Evolutionary conservation across 495 filamentous ascomycete genomes (phyloP).

Genomic region (Aspergillus affinis): DNA sequence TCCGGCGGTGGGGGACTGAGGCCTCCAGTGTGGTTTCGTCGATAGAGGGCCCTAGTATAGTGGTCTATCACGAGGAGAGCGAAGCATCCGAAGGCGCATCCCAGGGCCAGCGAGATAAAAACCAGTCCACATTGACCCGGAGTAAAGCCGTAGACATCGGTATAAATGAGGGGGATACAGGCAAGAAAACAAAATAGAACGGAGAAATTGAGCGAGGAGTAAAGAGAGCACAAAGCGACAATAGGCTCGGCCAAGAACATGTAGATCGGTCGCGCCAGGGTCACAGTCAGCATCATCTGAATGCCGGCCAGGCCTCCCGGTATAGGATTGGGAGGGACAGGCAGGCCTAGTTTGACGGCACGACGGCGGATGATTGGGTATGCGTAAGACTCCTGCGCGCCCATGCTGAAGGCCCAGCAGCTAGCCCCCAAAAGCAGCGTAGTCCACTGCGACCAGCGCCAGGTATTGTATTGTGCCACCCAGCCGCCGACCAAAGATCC

Average conservation of each 20-base stretch:
- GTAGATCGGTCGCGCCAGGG: constrained; percentile 57
- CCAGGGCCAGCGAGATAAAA: constrained; percentile 58
- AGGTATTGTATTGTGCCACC: constrained; percentile 53
- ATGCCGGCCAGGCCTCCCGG: constrained; percentile 28
- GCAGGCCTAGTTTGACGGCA: constrained; percentile 42
- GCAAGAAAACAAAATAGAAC: constrained; percentile 68
- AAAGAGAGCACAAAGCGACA: constrained; percentile 59
- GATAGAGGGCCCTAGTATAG: neutral
- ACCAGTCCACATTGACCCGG: constrained; percentile 53
- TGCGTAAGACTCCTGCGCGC: constrained; percentile 62
- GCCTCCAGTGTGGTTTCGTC: constrained; percentile 35
- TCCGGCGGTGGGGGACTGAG: constrained; percentile 45
- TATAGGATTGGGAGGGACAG: constrained; percentile 35
- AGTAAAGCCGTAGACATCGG: constrained; percentile 48
- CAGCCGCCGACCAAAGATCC: constrained; percentile 64
- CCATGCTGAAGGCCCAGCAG: constrained; percentile 40
- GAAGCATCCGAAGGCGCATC: constrained; percentile 50
- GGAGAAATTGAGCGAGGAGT: constrained; percentile 61
- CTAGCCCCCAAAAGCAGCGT: constrained; percentile 34
- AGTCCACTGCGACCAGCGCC: constrained; percentile 64
- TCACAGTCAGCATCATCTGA: constrained; percentile 53
- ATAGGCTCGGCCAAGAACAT: constrained; percentile 70
- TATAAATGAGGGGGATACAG: constrained; percentile 57
- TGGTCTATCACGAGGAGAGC: constrained; percentile 48
- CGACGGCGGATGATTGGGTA: constrained; percentile 55